Evolutionary conservation across 305 asterid genomes (phyloP), one percentile per base, ranked within the genome.

Genomic region (Lippia alba): DNA sequence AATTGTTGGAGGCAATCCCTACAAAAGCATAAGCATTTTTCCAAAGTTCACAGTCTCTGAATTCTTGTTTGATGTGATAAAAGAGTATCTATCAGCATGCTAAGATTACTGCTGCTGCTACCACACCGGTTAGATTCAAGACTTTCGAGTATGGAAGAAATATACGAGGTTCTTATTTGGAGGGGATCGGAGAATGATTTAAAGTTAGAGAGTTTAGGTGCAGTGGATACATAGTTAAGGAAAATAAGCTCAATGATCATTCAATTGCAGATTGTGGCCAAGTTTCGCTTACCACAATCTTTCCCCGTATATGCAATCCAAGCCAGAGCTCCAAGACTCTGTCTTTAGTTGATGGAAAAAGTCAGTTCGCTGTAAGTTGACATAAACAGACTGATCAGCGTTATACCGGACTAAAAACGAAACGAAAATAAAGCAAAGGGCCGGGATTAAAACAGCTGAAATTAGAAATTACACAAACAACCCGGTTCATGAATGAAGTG

Each of bases 291-390:
- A 94, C 99, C 99, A 12, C 98, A 94, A 73, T 82, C 88, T 64
- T 90, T 94, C 60, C 96, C 98, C 0, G 92, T 83, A 78, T 82
- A 94, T 40, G 97, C 97, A 74, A 92, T 86, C 99, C 99, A 94
- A 54, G 85, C 88, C 53, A 94, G 87, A 71, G 99, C 97, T 30
- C 76, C 67, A 32, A 94, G 86, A 79, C 99, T 94, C 93, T 50
- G 98, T 78, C 81, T 92, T 94, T 64, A 86, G 76, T 84, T 94
- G 99, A 78, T 87, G 87, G 82, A 89, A 86, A 76, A 80, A 89
- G 66, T 88, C 92, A 19, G 97, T 73, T 67, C 97, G 81, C 41
- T 94, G 89, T 78, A 76, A 73, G 70, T 34, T 60, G 24, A 45
- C 76, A 68, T 39, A 53, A 70, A 50, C 64, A 10, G 4, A 56